phyloP scores from a whole-genome alignment of 495 filamentous ascomycete genomes.

The Baudoinia panamericana region DNA sequence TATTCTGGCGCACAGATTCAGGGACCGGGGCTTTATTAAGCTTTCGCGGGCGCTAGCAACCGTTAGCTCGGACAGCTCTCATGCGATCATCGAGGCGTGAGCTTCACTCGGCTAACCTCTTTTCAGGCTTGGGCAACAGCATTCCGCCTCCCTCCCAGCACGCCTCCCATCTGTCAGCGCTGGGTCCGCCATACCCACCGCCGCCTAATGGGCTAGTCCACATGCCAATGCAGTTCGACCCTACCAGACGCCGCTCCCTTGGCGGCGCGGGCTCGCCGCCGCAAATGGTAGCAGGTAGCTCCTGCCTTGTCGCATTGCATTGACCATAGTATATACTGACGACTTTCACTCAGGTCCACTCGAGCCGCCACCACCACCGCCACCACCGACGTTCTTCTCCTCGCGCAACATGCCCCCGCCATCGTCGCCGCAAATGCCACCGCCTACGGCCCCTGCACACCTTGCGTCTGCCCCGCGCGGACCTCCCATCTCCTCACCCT shows the following conservation, averaged over 20 bases:
- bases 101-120: too few species aligned
- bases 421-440: conserved; percentile 43
- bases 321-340: not conserved
- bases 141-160: too few species aligned
- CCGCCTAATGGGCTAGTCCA: conserved; percentile 21
- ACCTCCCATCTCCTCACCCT: conserved; percentile 33
- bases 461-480: conserved; percentile 23
- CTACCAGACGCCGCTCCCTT: conserved; percentile 24
- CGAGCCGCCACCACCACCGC: conserved; percentile 17
- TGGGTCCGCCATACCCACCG: too few species aligned
- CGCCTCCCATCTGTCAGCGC: too few species aligned
- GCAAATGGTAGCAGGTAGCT: conserved; percentile 22
- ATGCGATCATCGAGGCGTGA: too few species aligned
- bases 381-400: conserved; percentile 38
- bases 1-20: too few species aligned
- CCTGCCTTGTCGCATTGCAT: not conserved
- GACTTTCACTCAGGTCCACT: conserved; percentile 4
- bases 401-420: conserved; percentile 48
- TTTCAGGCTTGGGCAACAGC: too few species aligned
- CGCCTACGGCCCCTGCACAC: conserved; percentile 33
- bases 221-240: conserved; percentile 23
- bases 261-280: conserved; percentile 25
- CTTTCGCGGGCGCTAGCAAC: too few species aligned
- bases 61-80: too few species aligned
- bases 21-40: too few species aligned